A percentile compares a stretch with the other conserved stretches of the same genome.
These are phyloP conservation scores for Ustilago crameri DNA, from an alignment of 1,284 basidiomycete genomes.

Conservation along the genomic window DNA sequence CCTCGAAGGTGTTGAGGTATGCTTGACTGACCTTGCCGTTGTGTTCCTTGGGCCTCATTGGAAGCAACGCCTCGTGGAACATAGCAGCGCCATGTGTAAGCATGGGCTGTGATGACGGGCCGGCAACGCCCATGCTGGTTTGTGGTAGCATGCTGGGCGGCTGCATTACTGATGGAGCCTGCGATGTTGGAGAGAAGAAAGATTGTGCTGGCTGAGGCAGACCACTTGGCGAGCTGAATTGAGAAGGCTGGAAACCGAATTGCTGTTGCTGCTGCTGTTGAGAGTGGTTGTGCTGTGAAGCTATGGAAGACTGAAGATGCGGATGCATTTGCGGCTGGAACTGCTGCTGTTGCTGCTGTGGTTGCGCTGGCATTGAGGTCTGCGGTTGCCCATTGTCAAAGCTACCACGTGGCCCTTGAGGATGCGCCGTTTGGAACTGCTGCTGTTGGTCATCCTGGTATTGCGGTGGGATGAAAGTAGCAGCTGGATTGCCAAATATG, in stretches of 20 bases:
- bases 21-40: constrained; percentile 8
- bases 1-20: constrained; percentile 42
- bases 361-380: constrained; percentile 4
- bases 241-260: constrained; percentile 19
- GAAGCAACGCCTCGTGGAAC: constrained; percentile 11
- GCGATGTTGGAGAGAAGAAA: constrained; percentile 16
- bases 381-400: constrained; percentile 4
- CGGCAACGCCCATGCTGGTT: constrained; percentile 1
- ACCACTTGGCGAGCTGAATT: constrained; percentile 9
- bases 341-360: constrained; percentile 6
- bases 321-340: constrained; percentile 13
- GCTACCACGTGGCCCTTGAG: constrained; percentile 9
- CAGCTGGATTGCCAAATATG: constrained; percentile 11
- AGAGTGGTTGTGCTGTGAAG: constrained; percentile 6
- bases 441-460: constrained; percentile 15
- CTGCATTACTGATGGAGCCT: constrained; percentile 11
- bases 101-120: constrained; percentile 10
- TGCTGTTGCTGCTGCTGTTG: constrained; percentile 11
- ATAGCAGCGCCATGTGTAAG: constrained; percentile 1
- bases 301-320: constrained; percentile 13
- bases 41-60: constrained; percentile 2
- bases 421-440: constrained; percentile 8
- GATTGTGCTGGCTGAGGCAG: constrained; percentile 9
- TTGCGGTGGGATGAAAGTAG: constrained; percentile 7
- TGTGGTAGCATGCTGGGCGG: constrained; percentile 9